Percentiles rank a stretch among this genome's conserved stretches.
These are phyloP conservation scores for Ophiorrhiza pumila DNA, from an alignment of 257 asterid genomes.

Conservation along the genomic window DNA sequence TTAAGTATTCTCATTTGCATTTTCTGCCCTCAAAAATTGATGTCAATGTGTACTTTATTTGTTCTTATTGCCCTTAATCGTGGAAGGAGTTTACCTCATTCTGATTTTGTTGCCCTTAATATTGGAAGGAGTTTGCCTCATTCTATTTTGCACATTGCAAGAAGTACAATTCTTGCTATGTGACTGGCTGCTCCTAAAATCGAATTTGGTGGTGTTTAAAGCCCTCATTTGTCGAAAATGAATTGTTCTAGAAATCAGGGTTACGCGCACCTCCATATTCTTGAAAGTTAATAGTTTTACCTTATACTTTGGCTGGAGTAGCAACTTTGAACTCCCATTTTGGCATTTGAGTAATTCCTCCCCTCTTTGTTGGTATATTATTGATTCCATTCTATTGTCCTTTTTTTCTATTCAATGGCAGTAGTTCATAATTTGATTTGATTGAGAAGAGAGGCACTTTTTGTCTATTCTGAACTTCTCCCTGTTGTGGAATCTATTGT, in stretches of 20 bases:
- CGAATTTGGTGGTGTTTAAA: slow-evolving; percentile 30
- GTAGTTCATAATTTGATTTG: no score
- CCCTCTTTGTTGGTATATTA: no score
- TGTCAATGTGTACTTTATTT: neutral
- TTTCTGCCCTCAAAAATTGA: neutral
- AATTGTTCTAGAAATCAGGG: slow-evolving; percentile 20
- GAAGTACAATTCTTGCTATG: slow-evolving; percentile 10
- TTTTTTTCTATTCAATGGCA: no score
- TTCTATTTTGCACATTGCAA: slow-evolving; percentile 19
- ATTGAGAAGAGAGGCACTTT: no score
- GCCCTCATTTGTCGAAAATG: slow-evolving; percentile 22
- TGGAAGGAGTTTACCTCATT: slow-evolving; percentile 19
- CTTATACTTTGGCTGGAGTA: neutral
- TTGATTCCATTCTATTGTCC: no score
- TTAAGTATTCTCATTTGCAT: neutral
- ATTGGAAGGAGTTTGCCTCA: slow-evolving; percentile 17
- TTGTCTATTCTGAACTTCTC: no score
- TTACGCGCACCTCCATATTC: slow-evolving; percentile 34
- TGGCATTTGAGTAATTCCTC: no score
- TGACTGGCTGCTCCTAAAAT: slow-evolving; percentile 25
- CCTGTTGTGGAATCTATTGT: no score
- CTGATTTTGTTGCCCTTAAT: neutral
- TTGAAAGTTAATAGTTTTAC: neutral
- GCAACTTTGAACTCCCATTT: no score
- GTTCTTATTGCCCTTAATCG: no score